A percentile compares a stretch with the other conserved stretches of the same genome.
These are phyloP conservation scores for Yamadazyma dendronema DNA, from an alignment of 1,139 yeast species.

Conservation along the genomic window DNA sequence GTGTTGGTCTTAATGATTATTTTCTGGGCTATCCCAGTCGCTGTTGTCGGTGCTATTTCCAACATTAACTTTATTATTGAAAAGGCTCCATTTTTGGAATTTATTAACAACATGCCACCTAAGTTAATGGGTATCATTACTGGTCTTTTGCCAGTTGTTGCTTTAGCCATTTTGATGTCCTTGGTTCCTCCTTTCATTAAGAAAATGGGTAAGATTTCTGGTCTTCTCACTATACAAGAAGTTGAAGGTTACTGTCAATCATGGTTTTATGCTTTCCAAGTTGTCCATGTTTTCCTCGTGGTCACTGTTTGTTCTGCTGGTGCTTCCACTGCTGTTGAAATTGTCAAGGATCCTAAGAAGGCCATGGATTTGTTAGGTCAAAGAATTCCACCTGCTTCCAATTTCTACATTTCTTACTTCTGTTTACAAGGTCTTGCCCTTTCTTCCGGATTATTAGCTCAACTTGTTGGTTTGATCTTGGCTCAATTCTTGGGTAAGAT, in stretches of 20 bases:
- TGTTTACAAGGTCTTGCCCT: slow-evolving; percentile 44
- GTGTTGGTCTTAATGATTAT: slow-evolving; percentile 57
- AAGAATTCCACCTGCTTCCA: slow-evolving; percentile 70
- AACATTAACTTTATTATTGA: slow-evolving; percentile 72
- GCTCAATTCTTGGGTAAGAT: slow-evolving; percentile 46
- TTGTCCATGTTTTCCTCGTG: slow-evolving; percentile 79
- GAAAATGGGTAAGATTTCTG: slow-evolving; percentile 66
- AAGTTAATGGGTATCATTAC: slow-evolving; percentile 77
- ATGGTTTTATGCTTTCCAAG: slow-evolving; percentile 87
- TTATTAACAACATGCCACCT: slow-evolving; percentile 67
- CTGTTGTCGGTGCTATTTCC: slow-evolving; percentile 91
- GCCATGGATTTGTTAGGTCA: slow-evolving; percentile 58
- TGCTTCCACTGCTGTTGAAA: slow-evolving; percentile 65
- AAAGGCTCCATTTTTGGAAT: slow-evolving; percentile 66
- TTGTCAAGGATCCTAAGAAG: slow-evolving; percentile 51
- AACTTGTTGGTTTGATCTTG: slow-evolving; percentile 43
- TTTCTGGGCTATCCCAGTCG: slow-evolving; percentile 94
- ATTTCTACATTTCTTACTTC: slow-evolving; percentile 58
- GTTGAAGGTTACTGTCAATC: slow-evolving; percentile 81
- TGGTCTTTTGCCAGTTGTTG: slow-evolving; percentile 80
- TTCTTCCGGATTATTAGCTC: slow-evolving; percentile 38
- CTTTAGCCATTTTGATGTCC: slow-evolving; percentile 80
- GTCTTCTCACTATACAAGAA: slow-evolving; percentile 66
- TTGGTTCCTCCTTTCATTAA: slow-evolving; percentile 70
- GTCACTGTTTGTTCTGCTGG: slow-evolving; percentile 77